phyloP scores from a whole-genome alignment of 176 grass and related monocot species.

The Microstegium vimineum region DNA sequence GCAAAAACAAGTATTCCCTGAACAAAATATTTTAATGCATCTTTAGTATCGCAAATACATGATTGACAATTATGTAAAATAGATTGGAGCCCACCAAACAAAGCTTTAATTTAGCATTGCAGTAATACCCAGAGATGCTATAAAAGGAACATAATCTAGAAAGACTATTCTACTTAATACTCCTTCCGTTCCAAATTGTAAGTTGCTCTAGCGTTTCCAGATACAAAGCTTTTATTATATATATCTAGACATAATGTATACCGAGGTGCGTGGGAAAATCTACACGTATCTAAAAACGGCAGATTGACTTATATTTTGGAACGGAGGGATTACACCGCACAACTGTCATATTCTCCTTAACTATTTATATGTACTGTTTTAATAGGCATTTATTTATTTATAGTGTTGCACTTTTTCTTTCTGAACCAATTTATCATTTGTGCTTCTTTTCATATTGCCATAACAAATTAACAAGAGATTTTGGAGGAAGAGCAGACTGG shows the following conservation, averaged over 20 bases:
- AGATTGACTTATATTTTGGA: too few species aligned
- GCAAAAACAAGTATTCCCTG: slow-evolving; percentile 99
- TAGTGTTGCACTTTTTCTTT: background rate
- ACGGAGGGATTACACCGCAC: background rate
- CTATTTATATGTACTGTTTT: background rate
- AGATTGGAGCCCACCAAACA: background rate
- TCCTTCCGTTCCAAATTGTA: too few species aligned
- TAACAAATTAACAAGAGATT: background rate
- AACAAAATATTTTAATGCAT: slow-evolving; percentile 10
- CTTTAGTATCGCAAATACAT: slow-evolving; percentile 4
- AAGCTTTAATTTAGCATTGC: background rate
- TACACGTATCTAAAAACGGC: too few species aligned
- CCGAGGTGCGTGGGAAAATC: too few species aligned
- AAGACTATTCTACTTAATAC: background rate
- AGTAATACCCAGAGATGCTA: background rate
- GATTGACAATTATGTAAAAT: background rate
- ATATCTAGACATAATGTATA: too few species aligned
- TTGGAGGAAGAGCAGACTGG: background rate
- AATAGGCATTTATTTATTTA: background rate
- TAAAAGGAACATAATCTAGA: background rate
- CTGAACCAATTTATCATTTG: background rate
- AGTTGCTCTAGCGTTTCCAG: too few species aligned
- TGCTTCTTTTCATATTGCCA: background rate
- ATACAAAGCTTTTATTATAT: too few species aligned
- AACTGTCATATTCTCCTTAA: background rate